A percentile compares a stretch with the other conserved stretches of the same genome.
These are phyloP conservation scores for Pholiota conissans DNA, from an alignment of 768 basidiomycete species.

Conservation along the genomic window DNA sequence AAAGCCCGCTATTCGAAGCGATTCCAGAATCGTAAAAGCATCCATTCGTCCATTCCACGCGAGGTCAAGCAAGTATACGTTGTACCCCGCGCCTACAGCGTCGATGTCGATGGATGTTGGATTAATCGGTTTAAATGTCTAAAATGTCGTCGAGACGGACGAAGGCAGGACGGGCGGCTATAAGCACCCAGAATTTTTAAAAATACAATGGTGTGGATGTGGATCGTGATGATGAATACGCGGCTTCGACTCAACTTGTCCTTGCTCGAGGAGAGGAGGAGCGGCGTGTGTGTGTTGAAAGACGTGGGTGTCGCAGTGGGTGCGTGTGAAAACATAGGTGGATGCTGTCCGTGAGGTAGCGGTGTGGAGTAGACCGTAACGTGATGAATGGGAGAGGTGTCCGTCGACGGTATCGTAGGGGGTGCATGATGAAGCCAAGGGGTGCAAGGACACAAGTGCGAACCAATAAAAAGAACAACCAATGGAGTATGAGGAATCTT, in stretches of 20 bases:
- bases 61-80: too few species aligned
- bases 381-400: not conserved
- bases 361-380: not conserved
- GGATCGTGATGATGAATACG: not conserved
- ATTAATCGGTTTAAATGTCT: too few species aligned
- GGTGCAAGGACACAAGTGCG: too few species aligned
- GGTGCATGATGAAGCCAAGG: too few species aligned
- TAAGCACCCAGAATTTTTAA: not conserved
- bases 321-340: not conserved
- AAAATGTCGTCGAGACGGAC: slow-evolving; percentile 7
- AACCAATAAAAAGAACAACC: too few species aligned
- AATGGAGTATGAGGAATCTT: too few species aligned
- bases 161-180: not conserved
- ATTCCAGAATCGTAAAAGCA: not conserved
- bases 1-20: not conserved
- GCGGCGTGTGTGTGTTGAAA: not conserved
- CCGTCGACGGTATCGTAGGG: too few species aligned
- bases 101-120: too few species aligned
- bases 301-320: not conserved
- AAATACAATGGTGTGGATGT: too few species aligned
- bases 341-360: not conserved
- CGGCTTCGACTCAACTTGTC: slow-evolving; percentile 2
- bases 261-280: slow-evolving; percentile 1
- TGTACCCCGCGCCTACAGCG: not conserved
- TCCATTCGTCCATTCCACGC: not conserved